Percentiles rank a stretch among this genome's conserved stretches.
Evolutionary conservation across 352 stramenopile genomes (phyloP).

Genomic region (Globisporangium mamillatum): DNA sequence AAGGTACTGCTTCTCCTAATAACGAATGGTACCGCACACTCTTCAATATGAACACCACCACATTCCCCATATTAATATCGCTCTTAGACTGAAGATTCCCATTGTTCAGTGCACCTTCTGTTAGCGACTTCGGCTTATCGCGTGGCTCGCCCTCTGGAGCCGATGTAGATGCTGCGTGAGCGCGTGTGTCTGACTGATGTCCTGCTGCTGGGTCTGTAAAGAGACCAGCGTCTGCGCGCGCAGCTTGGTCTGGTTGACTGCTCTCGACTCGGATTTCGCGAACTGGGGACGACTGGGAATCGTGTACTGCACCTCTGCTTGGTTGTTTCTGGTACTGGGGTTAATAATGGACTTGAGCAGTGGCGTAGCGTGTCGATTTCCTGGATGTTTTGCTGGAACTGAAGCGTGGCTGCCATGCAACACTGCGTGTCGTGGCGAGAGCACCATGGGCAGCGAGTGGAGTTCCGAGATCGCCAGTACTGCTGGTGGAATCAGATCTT

Average conservation of each 20-base stretch:
- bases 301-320: neutral
- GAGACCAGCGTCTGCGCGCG: slow-evolving; percentile 23
- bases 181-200: slow-evolving; percentile 7
- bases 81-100: slow-evolving; percentile 1
- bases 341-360: neutral
- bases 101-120: slow-evolving; percentile 18
- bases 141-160: slow-evolving; percentile 16
- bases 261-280: neutral
- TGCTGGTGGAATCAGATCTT: neutral
- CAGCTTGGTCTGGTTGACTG: slow-evolving; percentile 22
- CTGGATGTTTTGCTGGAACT: neutral
- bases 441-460: slow-evolving; percentile 2
- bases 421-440: slow-evolving; percentile 5
- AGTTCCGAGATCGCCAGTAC: neutral
- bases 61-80: neutral
- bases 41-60: slow-evolving; percentile 16
- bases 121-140: slow-evolving; percentile 26
- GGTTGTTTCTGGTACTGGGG: neutral
- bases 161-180: slow-evolving; percentile 29
- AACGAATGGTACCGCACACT: neutral
- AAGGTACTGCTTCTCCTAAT: neutral
- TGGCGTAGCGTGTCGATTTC: neutral
- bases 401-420: neutral
- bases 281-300: neutral
- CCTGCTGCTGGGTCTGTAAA: slow-evolving; percentile 19